phyloP scores from a whole-genome alignment of 148 eudicot species.

The Rhododendron mucronatum region DNA sequence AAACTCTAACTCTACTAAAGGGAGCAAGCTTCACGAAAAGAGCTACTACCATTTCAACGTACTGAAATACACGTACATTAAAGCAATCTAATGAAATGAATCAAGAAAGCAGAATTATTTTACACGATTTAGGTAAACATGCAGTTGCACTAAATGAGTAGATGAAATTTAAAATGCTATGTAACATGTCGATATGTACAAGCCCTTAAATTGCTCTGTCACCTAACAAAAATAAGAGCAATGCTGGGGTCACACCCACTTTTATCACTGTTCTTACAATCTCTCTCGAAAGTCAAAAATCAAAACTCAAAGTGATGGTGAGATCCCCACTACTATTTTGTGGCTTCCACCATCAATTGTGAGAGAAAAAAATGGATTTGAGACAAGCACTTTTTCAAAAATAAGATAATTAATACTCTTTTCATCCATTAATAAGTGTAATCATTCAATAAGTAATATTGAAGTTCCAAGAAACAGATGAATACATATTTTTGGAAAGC shows the following conservation, averaged over 20 bases:
- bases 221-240: not conserved
- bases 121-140: not conserved
- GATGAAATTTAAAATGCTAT: not conserved
- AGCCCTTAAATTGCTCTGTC: not conserved
- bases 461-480: not conserved
- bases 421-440: not conserved
- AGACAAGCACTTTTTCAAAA: not conserved
- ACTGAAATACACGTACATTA: not conserved
- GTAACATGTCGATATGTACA: not conserved
- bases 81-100: not conserved
- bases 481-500: not conserved
- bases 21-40: not conserved
- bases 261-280: not conserved
- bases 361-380: not conserved
- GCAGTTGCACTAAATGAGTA: not conserved
- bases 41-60: not conserved
- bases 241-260: not conserved
- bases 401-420: not conserved
- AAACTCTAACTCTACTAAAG: not conserved
- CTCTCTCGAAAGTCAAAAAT: not conserved
- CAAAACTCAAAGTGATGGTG: not conserved
- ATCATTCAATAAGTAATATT: not conserved
- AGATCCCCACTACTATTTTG: not conserved
- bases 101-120: not conserved
- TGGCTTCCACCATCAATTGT: not conserved